These are phyloP conservation scores for Echinochloa phyllopogon DNA, from an alignment of 176 grass and related monocot genomes.

Conservation along the genomic window DNA sequence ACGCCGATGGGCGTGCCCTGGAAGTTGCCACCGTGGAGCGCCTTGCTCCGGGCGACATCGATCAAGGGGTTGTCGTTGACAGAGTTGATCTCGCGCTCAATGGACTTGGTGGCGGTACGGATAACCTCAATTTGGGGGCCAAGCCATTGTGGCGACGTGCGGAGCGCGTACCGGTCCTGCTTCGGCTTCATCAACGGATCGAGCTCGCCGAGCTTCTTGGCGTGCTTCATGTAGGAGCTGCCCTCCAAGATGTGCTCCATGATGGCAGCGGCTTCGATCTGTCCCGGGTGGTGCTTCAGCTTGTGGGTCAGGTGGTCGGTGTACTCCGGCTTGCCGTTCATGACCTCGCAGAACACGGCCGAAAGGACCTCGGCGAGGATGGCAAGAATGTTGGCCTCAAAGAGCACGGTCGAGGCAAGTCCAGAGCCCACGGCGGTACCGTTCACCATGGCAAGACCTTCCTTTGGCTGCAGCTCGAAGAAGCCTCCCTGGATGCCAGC, in stretches of 20 bases:
- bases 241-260: constrained; percentile 84
- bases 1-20: constrained; percentile 87
- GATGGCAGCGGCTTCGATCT: constrained; percentile 83
- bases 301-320: constrained; percentile 92
- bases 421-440: constrained; percentile 88
- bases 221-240: constrained; percentile 83
- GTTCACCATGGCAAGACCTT: constrained; percentile 86
- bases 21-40: constrained; percentile 78
- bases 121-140: constrained; percentile 85
- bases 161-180: constrained; percentile 84
- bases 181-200: constrained; percentile 82
- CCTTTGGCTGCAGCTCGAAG: constrained; percentile 97
- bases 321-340: constrained; percentile 89
- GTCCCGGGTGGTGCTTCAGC: constrained; percentile 80
- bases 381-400: constrained; percentile 73
- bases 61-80: constrained; percentile 94
- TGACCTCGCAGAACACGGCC: constrained; percentile 81
- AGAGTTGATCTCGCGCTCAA: constrained; percentile 93
- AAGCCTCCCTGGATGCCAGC: constrained; percentile 70
- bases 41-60: constrained; percentile 67
- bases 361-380: constrained; percentile 76
- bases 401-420: constrained; percentile 76
- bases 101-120: constrained; percentile 76
- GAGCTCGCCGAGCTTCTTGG: constrained; percentile 73
- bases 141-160: constrained; percentile 83